Base-by-base conservation (phyloP, 2,329 filamentous ascomycete species). In the Emergomyces africanus region DNA sequence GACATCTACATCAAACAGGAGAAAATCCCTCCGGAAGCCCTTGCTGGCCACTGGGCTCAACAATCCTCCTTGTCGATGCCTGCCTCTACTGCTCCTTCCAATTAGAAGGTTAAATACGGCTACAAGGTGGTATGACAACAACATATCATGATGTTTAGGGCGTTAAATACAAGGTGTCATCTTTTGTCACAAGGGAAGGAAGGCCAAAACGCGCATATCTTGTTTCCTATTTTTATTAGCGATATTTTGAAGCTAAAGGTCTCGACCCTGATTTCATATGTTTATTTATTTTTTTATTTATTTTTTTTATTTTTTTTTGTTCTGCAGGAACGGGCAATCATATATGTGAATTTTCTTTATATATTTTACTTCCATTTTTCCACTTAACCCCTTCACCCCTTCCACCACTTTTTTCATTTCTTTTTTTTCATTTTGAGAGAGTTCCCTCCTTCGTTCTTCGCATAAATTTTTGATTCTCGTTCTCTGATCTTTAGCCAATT, bases 1-100 rank as follows among this genome's bases (percentile, higher is more conserved):
- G 90, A 96, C 68, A 81, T 96, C 54, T 96, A 91, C 87, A 85
- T 90, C 30, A 86, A 86, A 63, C 92, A 92, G 69, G 90, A 91
- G 61, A 88, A 91, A 30, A 88, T 97, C 66, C 90, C 90, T 1
- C 83, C 84, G 14, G 87, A 88, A 67, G 76, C 77, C 14, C 66
- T 75, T 42, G 72, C 73, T 25, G 72, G 75, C 59, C 72, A 75
- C 64, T 74, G 74, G 75, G 69, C 71, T 54, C 71, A 74, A 63
- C 71, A 72, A 48, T 57, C 60, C 9, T 35, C 28, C 58, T 35
- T 42, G 41, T 55, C 55, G 60, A 60, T 59, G 59, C 62, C 59
- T 66, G 61, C 64, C 59, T 58, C 54, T 54, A 57, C 50, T 51
- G 14, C 53, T 6, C 14, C 53, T 55, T 42, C 53, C 20, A 55